Evolutionary conservation across 2,329 filamentous ascomycete species (phyloP).

Genomic region (Ascochyta fabae): DNA sequence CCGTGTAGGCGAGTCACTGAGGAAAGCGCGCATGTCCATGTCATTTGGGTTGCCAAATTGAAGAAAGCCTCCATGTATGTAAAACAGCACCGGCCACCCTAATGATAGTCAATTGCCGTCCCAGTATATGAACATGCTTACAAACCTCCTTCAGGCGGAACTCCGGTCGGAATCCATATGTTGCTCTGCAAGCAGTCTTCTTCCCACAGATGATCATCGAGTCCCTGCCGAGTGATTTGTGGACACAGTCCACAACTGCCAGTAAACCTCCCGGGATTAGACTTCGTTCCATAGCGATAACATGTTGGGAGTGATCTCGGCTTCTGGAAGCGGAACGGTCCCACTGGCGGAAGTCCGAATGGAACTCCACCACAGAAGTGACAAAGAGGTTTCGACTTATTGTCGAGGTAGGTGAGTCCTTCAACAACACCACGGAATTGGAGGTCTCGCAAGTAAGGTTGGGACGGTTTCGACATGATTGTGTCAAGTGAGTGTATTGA

Average conservation of each 20-base stretch:
- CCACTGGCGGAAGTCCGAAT: slow-evolving; percentile 60
- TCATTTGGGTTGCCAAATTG: slow-evolving; percentile 62
- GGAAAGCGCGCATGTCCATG: slow-evolving; percentile 53
- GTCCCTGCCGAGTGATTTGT: slow-evolving; percentile 49
- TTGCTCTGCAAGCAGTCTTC: slow-evolving; percentile 66
- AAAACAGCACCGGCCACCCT: slow-evolving; percentile 66
- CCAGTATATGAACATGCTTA: neutral
- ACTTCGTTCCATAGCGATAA: slow-evolving; percentile 59
- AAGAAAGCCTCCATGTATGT: slow-evolving; percentile 64
- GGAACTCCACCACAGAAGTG: slow-evolving; percentile 64
- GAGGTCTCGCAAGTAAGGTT: slow-evolving; percentile 46
- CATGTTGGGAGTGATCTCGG: slow-evolving; percentile 56
- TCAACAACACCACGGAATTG: slow-evolving; percentile 57
- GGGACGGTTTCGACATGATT: slow-evolving; percentile 27
- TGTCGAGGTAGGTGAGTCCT: slow-evolving; percentile 55
- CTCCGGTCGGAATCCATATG: slow-evolving; percentile 60
- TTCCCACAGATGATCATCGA: slow-evolving; percentile 46
- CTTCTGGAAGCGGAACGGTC: slow-evolving; percentile 57
- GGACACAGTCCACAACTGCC: slow-evolving; percentile 56
- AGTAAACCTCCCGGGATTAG: slow-evolving; percentile 55
- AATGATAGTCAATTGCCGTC: neutral
- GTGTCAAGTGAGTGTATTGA: neutral
- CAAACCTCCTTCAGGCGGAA: slow-evolving; percentile 49
- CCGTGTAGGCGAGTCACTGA: slow-evolving; percentile 55
- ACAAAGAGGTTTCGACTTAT: slow-evolving; percentile 46